Percentiles rank a stretch among this genome's conserved stretches.
These are phyloP conservation scores for apple (Malus domestica) DNA, from an alignment of 306 rosid species.

Conservation along the genomic window ASM211411v1 NC_041797.1:1222001-1222500, in stretches of 20 bases:
- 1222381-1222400: not conserved
- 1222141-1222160: too few relatives aligned
- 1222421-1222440: conserved; percentile 51
- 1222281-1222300: not conserved
- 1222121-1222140: too few relatives aligned
- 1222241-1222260: not conserved
- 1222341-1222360: not conserved
- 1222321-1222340: not conserved
- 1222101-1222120: too few relatives aligned
- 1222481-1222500: conserved; percentile 43
- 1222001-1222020: too few relatives aligned
- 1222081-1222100: too few relatives aligned
- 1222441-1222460: conserved; percentile 35
- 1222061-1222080: too few relatives aligned
- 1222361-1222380: not conserved
- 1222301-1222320: not conserved
- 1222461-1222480: conserved; percentile 55
- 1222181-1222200: too few relatives aligned
- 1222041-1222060: too few relatives aligned
- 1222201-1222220: too few relatives aligned
- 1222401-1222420: not conserved
- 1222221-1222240: not conserved
- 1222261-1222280: not conserved
- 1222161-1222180: too few relatives aligned
- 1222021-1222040: too few relatives aligned